phyloP scores from a whole-genome alignment of 1,139 yeast species.

The Candida glucosophila region DNA sequence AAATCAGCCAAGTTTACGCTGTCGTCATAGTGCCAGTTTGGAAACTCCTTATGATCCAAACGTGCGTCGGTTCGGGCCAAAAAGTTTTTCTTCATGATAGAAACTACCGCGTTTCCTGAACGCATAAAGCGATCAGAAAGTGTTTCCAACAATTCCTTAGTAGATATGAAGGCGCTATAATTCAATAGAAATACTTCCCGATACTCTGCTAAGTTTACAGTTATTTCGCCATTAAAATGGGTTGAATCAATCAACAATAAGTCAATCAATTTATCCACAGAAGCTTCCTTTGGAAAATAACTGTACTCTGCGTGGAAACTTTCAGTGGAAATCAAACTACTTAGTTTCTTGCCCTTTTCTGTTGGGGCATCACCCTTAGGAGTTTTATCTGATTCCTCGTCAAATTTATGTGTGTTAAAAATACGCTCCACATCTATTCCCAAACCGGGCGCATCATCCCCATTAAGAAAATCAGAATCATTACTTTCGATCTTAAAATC shows the following conservation, averaged over 20 bases:
- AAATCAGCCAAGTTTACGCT: constrained; percentile 27
- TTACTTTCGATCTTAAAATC: constrained; percentile 15
- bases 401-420: constrained; percentile 34
- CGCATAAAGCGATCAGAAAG: constrained; percentile 37
- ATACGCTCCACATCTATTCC: constrained; percentile 42
- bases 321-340: constrained; percentile 5
- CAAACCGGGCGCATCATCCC: constrained; percentile 30
- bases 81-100: constrained; percentile 31
- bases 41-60: constrained; percentile 21
- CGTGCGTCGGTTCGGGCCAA: constrained; percentile 6
- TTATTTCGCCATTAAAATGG: constrained; percentile 27
- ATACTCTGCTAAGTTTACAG: constrained; percentile 36
- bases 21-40: constrained; percentile 45
- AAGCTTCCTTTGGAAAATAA: constrained; percentile 34
- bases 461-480: constrained; percentile 23
- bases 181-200: constrained; percentile 36
- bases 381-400: constrained; percentile 7
- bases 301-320: constrained; percentile 7
- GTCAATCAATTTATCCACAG: constrained; percentile 34
- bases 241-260: constrained; percentile 32
- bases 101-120: constrained; percentile 41
- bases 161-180: constrained; percentile 34
- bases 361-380: constrained; percentile 2
- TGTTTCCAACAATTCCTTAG: constrained; percentile 34
- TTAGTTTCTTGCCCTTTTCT: constrained; percentile 2